phyloP scores from a whole-genome alignment of 331 rosid species.

The Arachis monticola region DNA sequence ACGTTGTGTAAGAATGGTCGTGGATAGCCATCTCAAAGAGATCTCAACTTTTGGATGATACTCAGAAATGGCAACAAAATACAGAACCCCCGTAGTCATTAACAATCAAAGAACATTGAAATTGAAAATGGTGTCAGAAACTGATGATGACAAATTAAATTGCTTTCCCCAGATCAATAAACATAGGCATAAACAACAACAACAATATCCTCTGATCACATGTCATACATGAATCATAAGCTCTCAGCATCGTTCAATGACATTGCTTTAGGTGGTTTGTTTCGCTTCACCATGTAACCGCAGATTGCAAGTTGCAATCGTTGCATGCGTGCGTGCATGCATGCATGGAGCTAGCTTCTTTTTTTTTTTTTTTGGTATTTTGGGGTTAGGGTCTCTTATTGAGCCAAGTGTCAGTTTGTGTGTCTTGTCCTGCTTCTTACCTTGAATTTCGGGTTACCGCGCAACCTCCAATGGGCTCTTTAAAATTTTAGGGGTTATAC shows the following conservation, averaged over 20 bases:
- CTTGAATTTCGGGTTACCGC: constrained; percentile 48
- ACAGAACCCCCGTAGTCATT: neutral
- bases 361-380: neutral
- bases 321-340: neutral
- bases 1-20: neutral
- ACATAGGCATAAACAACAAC: too few species aligned
- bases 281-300: constrained; percentile 13
- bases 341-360: constrained; percentile 3
- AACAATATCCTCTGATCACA: too few species aligned
- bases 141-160: too few species aligned
- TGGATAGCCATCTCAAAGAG: constrained; percentile 33
- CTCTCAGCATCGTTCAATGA: constrained; percentile 22
- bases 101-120: too few species aligned
- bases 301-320: neutral
- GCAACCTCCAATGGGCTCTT: constrained; percentile 27
- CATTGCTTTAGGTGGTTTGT: constrained; percentile 40
- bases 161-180: too few species aligned
- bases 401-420: constrained; percentile 35
- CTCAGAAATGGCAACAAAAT: constrained; percentile 37
- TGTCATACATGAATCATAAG: neutral
- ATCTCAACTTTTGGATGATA: constrained; percentile 3
- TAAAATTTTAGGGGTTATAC: neutral
- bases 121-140: too few species aligned
- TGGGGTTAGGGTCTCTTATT: constrained; percentile 6
- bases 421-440: constrained; percentile 5